Evolutionary conservation across 2,329 filamentous ascomycete genomes (phyloP), one percentile per base, ranked within the genome.

Genomic region (Grosmannia penicillata): DNA sequence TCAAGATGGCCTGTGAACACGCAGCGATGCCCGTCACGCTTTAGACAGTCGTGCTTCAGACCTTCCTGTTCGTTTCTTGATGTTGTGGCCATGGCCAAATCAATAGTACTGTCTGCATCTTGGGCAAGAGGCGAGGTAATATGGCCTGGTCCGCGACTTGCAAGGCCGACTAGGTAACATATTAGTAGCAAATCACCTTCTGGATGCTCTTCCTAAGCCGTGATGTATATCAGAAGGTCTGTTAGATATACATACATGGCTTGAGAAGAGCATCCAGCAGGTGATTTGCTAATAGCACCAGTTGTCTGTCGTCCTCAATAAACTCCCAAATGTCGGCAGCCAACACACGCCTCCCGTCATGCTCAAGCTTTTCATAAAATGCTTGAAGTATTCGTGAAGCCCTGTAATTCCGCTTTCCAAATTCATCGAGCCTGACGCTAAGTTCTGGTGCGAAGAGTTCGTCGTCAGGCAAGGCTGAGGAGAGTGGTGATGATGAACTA

Each of bases 11-110:
- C 37, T 9, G 37, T 37, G 13, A 24, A 36, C 2, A 40, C 25
- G 19, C 43, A 44, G 5, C 30, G 29, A 25, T 44, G 28, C 2
- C 37, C 43, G 8, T 44, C 43, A 1, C 42, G 33, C 4, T 14
- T 29, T 2, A 42, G 21, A 19, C 39, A 42, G 23, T 39, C 33
- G 6, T 15, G 13, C 6, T 26, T 32, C 14, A 44, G 23, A 4
- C 2, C 7, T 15, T 4, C 14, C 24, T 40, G 39, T 6, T 36
- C 42, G 2, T 4, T 15, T 25, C 33, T 31, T 6, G 32, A 23
- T 3, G 42, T 25, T 2, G 23, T 22, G 6, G 26, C 13, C 27
- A 33, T 33, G 14, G 21, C 19, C 3, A 22, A 10, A 14, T 31
- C 28, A 23, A 36, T 33, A 8, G 31, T 31, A 9, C 18, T 14